phyloP scores from a whole-genome alignment of 192 early-diverging fungal genomes.

The Anaeromyces robustus region DNA sequence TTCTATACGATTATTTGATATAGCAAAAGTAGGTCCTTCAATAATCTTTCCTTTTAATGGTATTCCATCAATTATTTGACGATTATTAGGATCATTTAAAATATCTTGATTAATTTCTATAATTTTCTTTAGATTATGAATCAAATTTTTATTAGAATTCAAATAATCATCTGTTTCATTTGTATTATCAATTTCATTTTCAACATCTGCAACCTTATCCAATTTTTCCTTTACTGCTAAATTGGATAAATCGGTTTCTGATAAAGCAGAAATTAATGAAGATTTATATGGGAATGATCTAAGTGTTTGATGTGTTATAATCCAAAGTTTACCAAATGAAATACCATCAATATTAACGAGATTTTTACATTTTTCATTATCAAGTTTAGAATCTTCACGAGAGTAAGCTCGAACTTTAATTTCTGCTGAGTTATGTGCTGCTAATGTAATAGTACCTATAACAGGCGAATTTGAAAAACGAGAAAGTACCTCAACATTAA shows the following conservation, averaged over 20 bases:
- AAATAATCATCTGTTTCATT: not conserved
- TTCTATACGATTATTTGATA: constrained; percentile 50
- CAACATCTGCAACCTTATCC: too few relatives aligned
- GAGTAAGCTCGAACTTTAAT: constrained; percentile 46
- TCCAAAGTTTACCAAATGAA: constrained; percentile 49
- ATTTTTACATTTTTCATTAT: constrained; percentile 21
- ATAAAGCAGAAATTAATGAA: not conserved
- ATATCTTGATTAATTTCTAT: not conserved
- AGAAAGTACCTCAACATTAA: constrained; percentile 57
- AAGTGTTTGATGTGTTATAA: constrained; percentile 18
- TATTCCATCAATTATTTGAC: constrained; percentile 39
- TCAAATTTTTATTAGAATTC: not conserved
- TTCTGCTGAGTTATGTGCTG: constrained; percentile 49
- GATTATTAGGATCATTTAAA: constrained; percentile 4
- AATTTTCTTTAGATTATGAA: not conserved
- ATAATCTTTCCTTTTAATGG: constrained; percentile 43
- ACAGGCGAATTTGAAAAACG: constrained; percentile 69
- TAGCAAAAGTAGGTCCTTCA: constrained; percentile 49
- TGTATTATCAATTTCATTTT: too few relatives aligned
- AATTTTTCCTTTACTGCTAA: not conserved
- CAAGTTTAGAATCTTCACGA: constrained; percentile 40
- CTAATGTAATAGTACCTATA: constrained; percentile 44
- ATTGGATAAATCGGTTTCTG: not conserved
- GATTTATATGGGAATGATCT: not conserved
- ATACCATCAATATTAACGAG: constrained; percentile 45